Evolutionary conservation across 2,329 filamentous ascomycete species (phyloP), one percentile per base, ranked within the genome.

Genomic region (Aspergillus sp.): DNA sequence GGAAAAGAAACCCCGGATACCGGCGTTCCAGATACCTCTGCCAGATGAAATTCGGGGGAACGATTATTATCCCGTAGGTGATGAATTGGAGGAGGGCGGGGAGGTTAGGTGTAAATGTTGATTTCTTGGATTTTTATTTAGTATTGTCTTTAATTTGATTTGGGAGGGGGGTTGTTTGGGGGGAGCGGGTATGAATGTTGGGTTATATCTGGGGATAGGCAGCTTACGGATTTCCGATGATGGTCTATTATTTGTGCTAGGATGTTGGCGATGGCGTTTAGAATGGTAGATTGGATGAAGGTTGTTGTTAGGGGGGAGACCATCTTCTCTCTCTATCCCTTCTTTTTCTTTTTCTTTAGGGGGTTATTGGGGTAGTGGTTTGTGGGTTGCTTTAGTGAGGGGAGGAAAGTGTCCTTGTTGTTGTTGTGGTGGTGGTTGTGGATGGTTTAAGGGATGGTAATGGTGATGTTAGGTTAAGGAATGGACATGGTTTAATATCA

Each of bases 21-120:
- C 81, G 77, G 5, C 83, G 79, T 76, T 96, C 92, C 55, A 96
- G 83, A 71, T 84, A 90, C 42, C 86, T 83, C 81, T 96, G 92
- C 92, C 92, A 96, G 68, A 91, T 73, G 71, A 92, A 91, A 77
- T 97, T 97, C 48, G 90, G 90, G 2, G 92, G 92, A 42, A 88
- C 89, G 75, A 84, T 88, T 61, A 96, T 72, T 36, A 90, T 71
- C 65, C 88, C 85, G 80, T 89, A 96, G 56, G 91, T 71, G 54
- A 90, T 78, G 76, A 96, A 96, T 72, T 92, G 90, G 66, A 92
- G 78, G 47, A 96, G 82, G 3, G 89, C 86, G 5, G 84, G 77
- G 76, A 83, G 83, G 75, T 92, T 85, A 67, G 96, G 79, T 23
- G 79, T 75, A 55, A 90, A 83, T 10, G 27, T 48, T 53, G 6